Conservation (phyloP, 2,329 filamentous ascomycete species). For the Akanthomyces lecanii region DNA sequence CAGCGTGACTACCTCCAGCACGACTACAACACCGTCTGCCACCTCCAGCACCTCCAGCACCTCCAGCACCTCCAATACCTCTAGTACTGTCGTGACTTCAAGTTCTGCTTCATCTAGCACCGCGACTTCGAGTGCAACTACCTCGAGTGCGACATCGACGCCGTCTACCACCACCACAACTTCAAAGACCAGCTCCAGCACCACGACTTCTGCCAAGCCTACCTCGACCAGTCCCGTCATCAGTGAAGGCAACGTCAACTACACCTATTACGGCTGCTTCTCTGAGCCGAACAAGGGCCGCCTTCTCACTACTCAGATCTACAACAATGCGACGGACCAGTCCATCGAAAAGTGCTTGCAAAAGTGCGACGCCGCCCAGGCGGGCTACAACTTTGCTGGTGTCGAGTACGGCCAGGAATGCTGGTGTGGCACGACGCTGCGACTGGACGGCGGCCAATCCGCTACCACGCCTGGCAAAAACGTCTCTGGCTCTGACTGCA, state of each 20-base stretch:
- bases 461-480: constrained; percentile 27
- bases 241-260: constrained; percentile 33
- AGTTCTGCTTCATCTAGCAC: not conserved
- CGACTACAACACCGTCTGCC: not conserved
- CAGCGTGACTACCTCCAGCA: not conserved
- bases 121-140: constrained; percentile 6
- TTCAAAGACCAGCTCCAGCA: not conserved
- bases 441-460: constrained; percentile 24
- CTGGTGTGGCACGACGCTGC: constrained; percentile 33
- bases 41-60: not conserved
- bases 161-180: constrained; percentile 5
- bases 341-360: constrained; percentile 31
- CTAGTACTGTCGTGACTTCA: not conserved
- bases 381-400: constrained; percentile 32
- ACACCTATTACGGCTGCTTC: constrained; percentile 35
- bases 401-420: constrained; percentile 37
- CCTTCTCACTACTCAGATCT: constrained; percentile 27
- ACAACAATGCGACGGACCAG: constrained; percentile 31
- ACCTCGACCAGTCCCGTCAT: constrained; percentile 27
- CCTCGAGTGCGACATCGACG: not conserved
- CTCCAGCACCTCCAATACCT: not conserved
- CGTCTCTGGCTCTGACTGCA: constrained; percentile 29
- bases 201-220: constrained; percentile 19
- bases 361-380: constrained; percentile 23
- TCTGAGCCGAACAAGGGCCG: constrained; percentile 31